A percentile compares a stretch with the other conserved stretches of the same genome.
Evolutionary conservation across 345 rosid genomes (phyloP).

Genomic region (Odontarrhena argentea): DNA sequence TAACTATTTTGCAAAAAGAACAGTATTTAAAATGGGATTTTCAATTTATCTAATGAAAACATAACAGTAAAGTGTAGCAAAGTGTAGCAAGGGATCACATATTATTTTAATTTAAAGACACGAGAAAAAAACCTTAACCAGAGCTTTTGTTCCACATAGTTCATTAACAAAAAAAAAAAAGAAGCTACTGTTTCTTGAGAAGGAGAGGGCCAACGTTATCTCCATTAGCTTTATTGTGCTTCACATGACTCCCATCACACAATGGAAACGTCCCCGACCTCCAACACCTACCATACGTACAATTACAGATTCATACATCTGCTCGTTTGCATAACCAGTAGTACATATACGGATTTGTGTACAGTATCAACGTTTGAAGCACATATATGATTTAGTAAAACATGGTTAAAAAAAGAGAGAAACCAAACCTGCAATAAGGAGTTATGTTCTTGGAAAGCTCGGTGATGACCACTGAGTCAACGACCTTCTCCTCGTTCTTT

Average conservation of each 20-base stretch:
- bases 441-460: slow-evolving; percentile 85
- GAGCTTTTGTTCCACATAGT: not conserved
- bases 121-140: not conserved
- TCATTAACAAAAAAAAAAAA: not conserved
- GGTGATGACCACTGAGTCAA: slow-evolving; percentile 67
- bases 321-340: not conserved
- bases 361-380: too few species aligned
- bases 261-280: slow-evolving; percentile 87
- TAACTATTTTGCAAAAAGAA: too few species aligned
- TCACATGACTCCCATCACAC: slow-evolving; percentile 89
- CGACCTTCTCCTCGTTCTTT: slow-evolving; percentile 86
- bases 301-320: not conserved
- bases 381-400: too few species aligned
- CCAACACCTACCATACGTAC: slow-evolving; percentile 67
- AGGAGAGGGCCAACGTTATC: slow-evolving; percentile 64
- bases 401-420: too few species aligned
- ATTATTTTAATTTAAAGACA: not conserved
- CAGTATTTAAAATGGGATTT: too few species aligned
- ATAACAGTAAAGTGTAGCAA: not conserved
- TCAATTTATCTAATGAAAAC: too few species aligned
- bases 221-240: slow-evolving; percentile 95
- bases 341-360: too few species aligned
- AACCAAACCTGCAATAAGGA: slow-evolving; percentile 73
- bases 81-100: not conserved
- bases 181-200: slow-evolving; percentile 41